Evolutionary conservation across 2,329 filamentous ascomycete genomes (phyloP), one percentile per base, ranked within the genome.

Genomic region (Pyrenophora teres): DNA sequence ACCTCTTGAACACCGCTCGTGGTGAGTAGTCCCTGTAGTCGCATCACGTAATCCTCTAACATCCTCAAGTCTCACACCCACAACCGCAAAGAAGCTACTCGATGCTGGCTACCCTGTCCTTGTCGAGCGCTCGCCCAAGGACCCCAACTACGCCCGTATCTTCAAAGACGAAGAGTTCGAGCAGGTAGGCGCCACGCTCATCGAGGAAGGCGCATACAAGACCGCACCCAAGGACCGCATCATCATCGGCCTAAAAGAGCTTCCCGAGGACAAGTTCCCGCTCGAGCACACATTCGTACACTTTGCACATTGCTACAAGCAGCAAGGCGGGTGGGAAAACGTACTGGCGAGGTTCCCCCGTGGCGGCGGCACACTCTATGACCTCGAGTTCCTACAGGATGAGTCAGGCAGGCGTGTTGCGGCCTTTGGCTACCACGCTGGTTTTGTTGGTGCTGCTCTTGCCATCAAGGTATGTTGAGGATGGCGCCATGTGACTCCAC

Each of bases 381-480:
- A 97, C 67, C 82, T 97, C 32, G 92, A 96, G 72, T 97, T 96
- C 72, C 80, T 97, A 32, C 83, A 84, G 33, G 88, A 95, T 62
- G 83, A 87, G 58, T 81, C 78, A 25, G 89, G 89, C 32, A 80
- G 88, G 40, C 79, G 89, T 55, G 86, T 92, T 1, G 87, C 87
- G 7, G 86, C 86, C 1, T 90, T 91, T 64, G 83, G 87, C 50
- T 80, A 80, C 67, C 74, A 76, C 59, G 74, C 74, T 16, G 73
- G 74, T n/a, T 76, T 75, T 40, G 72, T 68, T 13, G 81, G 79
- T n/a, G 76, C 77, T 19, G 78, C 78, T 15, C 72, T 81, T 9
- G 72, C 72, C 33, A 68, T 74, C 63, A 75, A 74, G 64, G 69
- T 72, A 49, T 23, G 49, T 18, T 12, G 9, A 31, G 2, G 4